Percentiles rank a stretch among this genome's conserved stretches.
Conservation (phyloP, 768 basidiomycete species). For the Termitomyces sp. region DNA sequence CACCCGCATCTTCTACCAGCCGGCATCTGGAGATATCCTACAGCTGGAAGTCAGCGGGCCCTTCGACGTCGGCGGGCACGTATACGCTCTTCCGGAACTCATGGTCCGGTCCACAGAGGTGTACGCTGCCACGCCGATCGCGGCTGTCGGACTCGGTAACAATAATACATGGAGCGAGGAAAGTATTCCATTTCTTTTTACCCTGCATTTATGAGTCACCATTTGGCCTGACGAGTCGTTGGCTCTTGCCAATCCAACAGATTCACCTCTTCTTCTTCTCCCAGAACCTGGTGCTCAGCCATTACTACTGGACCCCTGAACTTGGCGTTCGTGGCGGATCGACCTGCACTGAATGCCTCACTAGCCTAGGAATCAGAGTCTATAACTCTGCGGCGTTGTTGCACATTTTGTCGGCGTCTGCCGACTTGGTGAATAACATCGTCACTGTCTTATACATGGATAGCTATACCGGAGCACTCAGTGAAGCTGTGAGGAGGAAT, state of each 20-base stretch:
- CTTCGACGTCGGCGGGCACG: neutral
- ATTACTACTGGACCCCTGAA: neutral
- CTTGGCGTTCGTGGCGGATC: neutral
- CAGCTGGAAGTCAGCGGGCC: neutral
- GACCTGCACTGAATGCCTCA: neutral
- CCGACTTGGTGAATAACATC: neutral
- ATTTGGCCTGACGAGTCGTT: too few relatives aligned
- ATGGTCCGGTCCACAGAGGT: neutral
- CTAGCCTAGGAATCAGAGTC: neutral
- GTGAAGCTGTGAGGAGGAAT: neutral
- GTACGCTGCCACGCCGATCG: neutral
- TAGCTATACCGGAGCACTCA: neutral
- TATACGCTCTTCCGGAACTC: neutral
- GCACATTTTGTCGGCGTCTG: neutral
- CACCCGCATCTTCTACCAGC: neutral
- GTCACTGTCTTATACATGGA: neutral
- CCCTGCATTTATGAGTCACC: too few relatives aligned
- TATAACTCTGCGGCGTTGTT: too few relatives aligned
- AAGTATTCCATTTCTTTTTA: neutral
- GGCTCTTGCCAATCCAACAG: too few relatives aligned
- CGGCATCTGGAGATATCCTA: neutral
- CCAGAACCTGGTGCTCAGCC: neutral
- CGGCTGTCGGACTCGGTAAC: neutral
- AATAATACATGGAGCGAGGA: neutral
- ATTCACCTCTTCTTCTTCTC: neutral